Base-by-base conservation (phyloP, 2,329 filamentous ascomycete species). In the Ophiosphaerella narmari region DNA sequence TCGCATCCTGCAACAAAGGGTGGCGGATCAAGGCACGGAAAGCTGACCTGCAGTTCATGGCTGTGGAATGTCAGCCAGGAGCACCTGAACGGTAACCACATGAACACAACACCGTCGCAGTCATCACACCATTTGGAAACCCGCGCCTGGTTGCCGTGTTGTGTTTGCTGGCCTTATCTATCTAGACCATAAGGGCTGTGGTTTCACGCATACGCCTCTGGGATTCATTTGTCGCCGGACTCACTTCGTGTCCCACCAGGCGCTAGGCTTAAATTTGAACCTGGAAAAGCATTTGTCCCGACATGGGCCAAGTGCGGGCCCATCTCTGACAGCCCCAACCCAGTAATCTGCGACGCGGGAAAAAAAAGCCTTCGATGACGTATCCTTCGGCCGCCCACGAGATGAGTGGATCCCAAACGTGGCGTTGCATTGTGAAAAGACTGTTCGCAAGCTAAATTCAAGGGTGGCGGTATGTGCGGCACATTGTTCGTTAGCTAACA, bases 401-500 rank as follows among this genome's bases (percentile, higher is more conserved):
- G 65, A 69, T 54, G 57, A 57, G 68, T 72, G 69, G 69, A 62
- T 63, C 67, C 33, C 52, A 45, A 70, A 68, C 66, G 66, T 72
- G 69, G 67, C 69, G 68, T 56, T 52, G 54, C 60, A 65, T 65
- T 56, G 60, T 57, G 49, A 55, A 61, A 59, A 57, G 43, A 43
- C 50, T 54, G 54, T 57, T 57, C 46, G 54, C 57, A 61, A 55
- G 52, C 40, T 26, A 41, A 61, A 59, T 35, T 39, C 33, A 48
- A 52, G 50, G 41, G 44, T 54, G 58, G 59, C 63, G 54, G 62
- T 59, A 63, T 61, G 48, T 54, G 56, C 60, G 57, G 64, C 55
- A 50, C 40, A 53, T 13, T 43, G 26, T 18, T 14, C 41, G 41
- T 32, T 35, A 35, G 51, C 52, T 35, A 49, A 29, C 44, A 44